Evolutionary conservation across 2,329 filamentous ascomycete genomes (phyloP).

Genomic region (Fusarium sp.): DNA sequence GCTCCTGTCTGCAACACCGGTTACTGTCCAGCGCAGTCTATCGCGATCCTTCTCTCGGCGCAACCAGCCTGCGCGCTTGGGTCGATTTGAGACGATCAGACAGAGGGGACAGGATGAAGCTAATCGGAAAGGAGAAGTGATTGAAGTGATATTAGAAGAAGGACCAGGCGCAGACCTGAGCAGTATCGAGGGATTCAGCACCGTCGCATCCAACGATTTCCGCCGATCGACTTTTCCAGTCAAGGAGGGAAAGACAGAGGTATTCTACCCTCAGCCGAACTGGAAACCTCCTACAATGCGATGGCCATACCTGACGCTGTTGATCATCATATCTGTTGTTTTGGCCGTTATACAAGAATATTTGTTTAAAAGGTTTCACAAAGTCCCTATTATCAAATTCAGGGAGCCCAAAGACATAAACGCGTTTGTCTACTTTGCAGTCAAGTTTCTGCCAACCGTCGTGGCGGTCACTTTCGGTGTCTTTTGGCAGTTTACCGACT

Average conservation of each 20-base stretch:
- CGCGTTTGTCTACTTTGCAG: slow-evolving; percentile 66
- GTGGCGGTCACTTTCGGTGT: slow-evolving; percentile 72
- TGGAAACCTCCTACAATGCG: slow-evolving; percentile 76
- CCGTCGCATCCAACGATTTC: slow-evolving; percentile 47
- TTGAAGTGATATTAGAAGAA: slow-evolving; percentile 66
- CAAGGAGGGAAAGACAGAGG: slow-evolving; percentile 56
- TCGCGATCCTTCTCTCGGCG: slow-evolving; percentile 58
- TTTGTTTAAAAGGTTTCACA: slow-evolving; percentile 63
- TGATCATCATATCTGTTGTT: slow-evolving; percentile 66
- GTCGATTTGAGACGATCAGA: slow-evolving; percentile 58
- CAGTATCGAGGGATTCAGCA: slow-evolving; percentile 60
- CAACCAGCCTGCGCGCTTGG: slow-evolving; percentile 40
- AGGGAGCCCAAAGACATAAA: slow-evolving; percentile 62
- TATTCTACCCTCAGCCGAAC: slow-evolving; percentile 73
- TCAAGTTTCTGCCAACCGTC: slow-evolving; percentile 74
- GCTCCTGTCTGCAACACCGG: slow-evolving; percentile 56
- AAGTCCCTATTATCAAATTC: slow-evolving; percentile 63
- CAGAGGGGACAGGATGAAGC: slow-evolving; percentile 68
- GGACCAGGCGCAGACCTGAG: slow-evolving; percentile 63
- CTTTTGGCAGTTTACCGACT: slow-evolving; percentile 74
- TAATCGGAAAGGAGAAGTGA: slow-evolving; percentile 69
- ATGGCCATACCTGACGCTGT: slow-evolving; percentile 67
- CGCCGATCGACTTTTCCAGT: slow-evolving; percentile 55
- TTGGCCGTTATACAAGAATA: slow-evolving; percentile 67
- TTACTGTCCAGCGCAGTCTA: slow-evolving; percentile 52